Percentiles rank a stretch among this genome's conserved stretches.
Conservation (phyloP, 805 yeast species). For the Yarrowia sp. region DNA sequence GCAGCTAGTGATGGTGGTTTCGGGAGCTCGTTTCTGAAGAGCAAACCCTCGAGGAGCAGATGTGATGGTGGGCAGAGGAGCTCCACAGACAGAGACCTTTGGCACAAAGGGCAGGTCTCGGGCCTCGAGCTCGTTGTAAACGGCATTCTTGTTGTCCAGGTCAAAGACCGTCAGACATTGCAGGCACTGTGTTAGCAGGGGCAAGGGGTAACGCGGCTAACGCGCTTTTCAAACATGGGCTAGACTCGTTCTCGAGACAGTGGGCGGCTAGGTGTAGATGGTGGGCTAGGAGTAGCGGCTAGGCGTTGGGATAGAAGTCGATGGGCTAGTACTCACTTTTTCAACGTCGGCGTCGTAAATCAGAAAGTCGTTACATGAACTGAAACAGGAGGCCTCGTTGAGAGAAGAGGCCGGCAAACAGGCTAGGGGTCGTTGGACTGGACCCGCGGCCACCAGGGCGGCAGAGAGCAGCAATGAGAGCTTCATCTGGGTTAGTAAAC, state of each 20-base stretch:
- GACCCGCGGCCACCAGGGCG: not conserved
- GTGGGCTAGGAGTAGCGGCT: too few relatives aligned
- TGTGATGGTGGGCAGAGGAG: not conserved
- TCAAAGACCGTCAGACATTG: slow-evolving; percentile 4
- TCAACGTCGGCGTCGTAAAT: not conserved
- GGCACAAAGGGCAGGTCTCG: not conserved
- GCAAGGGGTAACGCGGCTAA: too few relatives aligned
- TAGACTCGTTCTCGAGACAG: too few relatives aligned
- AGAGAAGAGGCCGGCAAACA: not conserved
- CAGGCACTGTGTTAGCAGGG: not conserved
- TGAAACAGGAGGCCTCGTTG: not conserved
- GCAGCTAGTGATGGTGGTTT: slow-evolving; percentile 1
- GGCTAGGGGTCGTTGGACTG: not conserved
- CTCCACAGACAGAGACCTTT: not conserved
- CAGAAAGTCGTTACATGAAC: not conserved
- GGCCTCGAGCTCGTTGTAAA: slow-evolving; percentile 1
- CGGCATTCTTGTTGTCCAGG: slow-evolving; percentile 3
- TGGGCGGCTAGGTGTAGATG: too few relatives aligned
- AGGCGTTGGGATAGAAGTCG: too few relatives aligned
- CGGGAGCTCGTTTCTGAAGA: slow-evolving; percentile 4
- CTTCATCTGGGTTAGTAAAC: not conserved
- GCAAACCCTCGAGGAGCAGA: not conserved
- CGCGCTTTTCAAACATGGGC: too few relatives aligned
- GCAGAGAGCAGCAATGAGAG: not conserved
- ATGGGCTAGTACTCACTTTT: not conserved